Base-by-base conservation (phyloP, 371 early-diverging fungal genomes). In the Haplosporangium sp. region DNA sequence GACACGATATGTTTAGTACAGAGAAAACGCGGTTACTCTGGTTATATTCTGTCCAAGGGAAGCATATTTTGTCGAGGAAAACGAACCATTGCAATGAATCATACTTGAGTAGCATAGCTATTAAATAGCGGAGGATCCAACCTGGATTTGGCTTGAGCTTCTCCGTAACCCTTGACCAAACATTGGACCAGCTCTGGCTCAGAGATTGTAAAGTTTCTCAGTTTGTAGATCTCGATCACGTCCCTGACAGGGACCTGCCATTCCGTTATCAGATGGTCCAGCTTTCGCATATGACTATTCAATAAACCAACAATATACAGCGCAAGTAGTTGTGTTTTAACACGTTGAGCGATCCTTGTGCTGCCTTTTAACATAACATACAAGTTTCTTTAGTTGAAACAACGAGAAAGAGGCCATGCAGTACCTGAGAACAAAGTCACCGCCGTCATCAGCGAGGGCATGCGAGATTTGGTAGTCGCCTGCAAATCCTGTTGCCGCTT, bases 201-300 rank as follows among this genome's bases (percentile, higher is more conserved):
- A 13, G 41, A 36, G 6, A 85, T 73, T 1, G 45, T 12, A 14
- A 69, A 47, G 23, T 84, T 85, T 60, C 89, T 81, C 4, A 60
- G 67, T 7, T 50, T 54, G 67, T 95, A 95, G 37, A 95, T 93
- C 42, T 80, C 82, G 0, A 92, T 68, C 5, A 95, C 59, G 64
- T 95, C 95, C n/a, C 81, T 84, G 3, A 91, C 67, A 1, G 95
- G 95, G 3, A 94, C 86, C 9, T 84, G 69, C 95, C 95, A 95
- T 13, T 83, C 55, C 51, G 73, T 66, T 79, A 20, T 8, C 41
- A 56, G 36, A n/a, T 56, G 57, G 41, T 56, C 37, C 57, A 56
- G 18, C 5, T 14, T 20, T 12, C 36, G 38, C 57, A 56, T 56
- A 56, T 56, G 57, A n/a, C 57, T 56, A 56, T n/a, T n/a, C 10